These are phyloP conservation scores for Xylaria sp. DNA, from an alignment of 2,329 filamentous ascomycete species.

Conservation along the genomic window DNA sequence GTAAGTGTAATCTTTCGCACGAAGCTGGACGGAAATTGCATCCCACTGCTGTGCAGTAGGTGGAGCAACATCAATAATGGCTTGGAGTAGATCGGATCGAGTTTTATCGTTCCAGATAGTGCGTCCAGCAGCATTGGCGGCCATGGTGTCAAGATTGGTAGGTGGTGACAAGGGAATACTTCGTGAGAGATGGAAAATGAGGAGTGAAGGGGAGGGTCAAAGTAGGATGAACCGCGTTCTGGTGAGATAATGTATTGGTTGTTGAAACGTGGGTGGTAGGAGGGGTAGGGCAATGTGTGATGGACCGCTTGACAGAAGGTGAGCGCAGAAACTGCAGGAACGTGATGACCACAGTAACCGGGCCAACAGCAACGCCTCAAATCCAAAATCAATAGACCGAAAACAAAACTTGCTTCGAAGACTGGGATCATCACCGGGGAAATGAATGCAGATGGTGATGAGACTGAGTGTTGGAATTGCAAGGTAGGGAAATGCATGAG, in stretches of 20 bases:
- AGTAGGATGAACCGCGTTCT: neutral
- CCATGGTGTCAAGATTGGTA: conserved; percentile 9
- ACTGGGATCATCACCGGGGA: no score
- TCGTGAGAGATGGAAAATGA: neutral
- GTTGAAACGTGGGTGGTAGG: neutral
- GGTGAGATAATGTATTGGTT: neutral
- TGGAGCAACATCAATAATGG: conserved; percentile 52
- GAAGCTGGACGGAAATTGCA: conserved; percentile 49
- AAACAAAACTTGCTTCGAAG: no score
- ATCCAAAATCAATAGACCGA: no score
- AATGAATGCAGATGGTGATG: no score
- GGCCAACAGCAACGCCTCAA: neutral
- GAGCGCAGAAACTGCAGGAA: neutral
- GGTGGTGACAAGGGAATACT: neutral
- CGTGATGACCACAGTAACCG: neutral
- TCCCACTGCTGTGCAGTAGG: conserved; percentile 51
- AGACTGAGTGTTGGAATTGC: no score
- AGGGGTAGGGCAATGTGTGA: neutral
- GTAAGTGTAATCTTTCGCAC: conserved; percentile 53
- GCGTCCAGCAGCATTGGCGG: conserved; percentile 26
- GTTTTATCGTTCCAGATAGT: conserved; percentile 48
- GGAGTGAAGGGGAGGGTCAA: neutral
- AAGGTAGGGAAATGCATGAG: neutral
- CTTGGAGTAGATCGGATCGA: conserved; percentile 55
- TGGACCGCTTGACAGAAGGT: neutral